Evolutionary conservation across 225 moss, liverwort and hornwort species (phyloP), one percentile per base, ranked within the genome.

Genomic region (Antitrichia curtipendula): DNA sequence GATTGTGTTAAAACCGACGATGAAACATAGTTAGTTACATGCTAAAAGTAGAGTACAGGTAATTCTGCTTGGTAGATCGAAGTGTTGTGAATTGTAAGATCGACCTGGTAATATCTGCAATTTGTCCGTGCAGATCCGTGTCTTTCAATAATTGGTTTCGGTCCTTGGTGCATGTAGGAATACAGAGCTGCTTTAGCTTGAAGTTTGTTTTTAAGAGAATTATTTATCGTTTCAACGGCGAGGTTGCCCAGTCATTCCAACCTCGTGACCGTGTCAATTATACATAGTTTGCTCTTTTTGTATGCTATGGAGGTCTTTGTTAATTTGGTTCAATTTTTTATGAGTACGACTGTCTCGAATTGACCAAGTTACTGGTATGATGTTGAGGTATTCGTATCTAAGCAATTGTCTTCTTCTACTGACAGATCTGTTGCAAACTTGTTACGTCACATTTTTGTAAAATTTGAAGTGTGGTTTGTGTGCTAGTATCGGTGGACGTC

Each of bases 401-500:
- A 71, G 68, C 82, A 77, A 47, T 82, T 59, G 14, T 84, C 34
- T 34, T 41, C 43, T 62, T 53, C 63, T 64, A 28, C 38, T 65
- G 36, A 72, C 53, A 65, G 28, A 6, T 25, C 15, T 23, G 40
- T 49, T 88, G 64, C 57, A 63, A 28, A 8, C 45, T 72, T 75
- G 64, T 34, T 49, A 34, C 18, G 27, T 63, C 57, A 21, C 19
- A 49, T 58, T 78, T 84, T 28, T 86, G 38, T 72, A 47, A 52
- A 77, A 64, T 73, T 28, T 68, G 82, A 43, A 70, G 82, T 85
- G 71, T 84, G 49, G 12, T 70, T 58, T 7, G 65, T 84, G 74
- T 80, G 85, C 47, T 90, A 99, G 99, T 96, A 99, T 93, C 95
- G 95, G 43, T 99, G 96, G 96, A 87, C 94, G 75, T 89, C 97